phyloP scores from a whole-genome alignment of 208 protist genomes.

The Acanthamoeba sp. region DNA sequence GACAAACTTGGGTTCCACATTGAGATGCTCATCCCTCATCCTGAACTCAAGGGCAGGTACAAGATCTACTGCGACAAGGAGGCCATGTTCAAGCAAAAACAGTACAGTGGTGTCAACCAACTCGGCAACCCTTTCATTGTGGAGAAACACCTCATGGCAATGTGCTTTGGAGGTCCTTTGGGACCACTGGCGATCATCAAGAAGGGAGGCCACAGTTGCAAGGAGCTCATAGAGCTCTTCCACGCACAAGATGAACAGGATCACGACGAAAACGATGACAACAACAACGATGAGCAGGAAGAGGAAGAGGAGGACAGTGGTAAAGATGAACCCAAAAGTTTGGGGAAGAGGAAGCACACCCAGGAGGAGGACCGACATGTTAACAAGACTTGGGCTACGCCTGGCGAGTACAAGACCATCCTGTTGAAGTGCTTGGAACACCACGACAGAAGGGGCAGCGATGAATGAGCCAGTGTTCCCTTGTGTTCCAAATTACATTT shows the following conservation, averaged over 20 bases:
- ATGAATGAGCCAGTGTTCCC: neutral
- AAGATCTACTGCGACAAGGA: no score
- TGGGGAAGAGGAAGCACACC: neutral
- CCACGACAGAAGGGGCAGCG: neutral
- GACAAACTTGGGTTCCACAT: no score
- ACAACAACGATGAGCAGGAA: neutral
- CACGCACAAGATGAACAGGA: neutral
- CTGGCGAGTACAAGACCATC: neutral
- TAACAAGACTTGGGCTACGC: neutral
- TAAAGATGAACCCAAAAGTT: neutral
- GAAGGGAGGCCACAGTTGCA: neutral
- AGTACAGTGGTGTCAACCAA: no score
- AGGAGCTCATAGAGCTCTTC: neutral
- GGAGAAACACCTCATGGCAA: no score
- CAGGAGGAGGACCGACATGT: neutral
- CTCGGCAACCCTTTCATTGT: no score
- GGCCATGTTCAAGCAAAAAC: no score
- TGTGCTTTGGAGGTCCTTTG: neutral
- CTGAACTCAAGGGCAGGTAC: no score
- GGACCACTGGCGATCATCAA: neutral
- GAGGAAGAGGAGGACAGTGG: neutral
- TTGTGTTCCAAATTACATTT: no score
- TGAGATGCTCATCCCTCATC: no score
- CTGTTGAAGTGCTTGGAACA: neutral
- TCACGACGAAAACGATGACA: neutral